Conservation (phyloP, 306 rosid species). For the Dalbergia cochinchinensis region DNA sequence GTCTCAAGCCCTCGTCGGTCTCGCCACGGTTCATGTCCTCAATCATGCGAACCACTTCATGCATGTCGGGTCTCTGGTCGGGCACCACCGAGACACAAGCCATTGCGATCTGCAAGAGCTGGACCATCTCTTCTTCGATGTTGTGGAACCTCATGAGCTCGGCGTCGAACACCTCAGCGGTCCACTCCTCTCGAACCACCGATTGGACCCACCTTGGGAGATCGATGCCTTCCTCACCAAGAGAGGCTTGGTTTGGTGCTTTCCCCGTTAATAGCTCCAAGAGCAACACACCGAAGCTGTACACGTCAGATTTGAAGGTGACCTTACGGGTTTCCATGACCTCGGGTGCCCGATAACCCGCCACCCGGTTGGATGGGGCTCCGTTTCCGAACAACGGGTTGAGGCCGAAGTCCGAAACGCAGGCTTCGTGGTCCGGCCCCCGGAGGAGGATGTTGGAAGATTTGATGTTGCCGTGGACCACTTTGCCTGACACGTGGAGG, state of each 20-base stretch:
- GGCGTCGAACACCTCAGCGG: conserved; percentile 95
- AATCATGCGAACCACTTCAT: conserved; percentile 91
- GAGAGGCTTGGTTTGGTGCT: conserved; percentile 94
- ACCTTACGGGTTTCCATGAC: conserved; percentile 77
- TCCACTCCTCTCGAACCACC: conserved; percentile 97
- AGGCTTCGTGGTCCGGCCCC: conserved; percentile 65
- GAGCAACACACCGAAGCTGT: conserved; percentile 88
- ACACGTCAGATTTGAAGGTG: conserved; percentile 91
- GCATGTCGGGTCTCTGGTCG: conserved; percentile 89
- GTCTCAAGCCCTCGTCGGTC: conserved; percentile 87
- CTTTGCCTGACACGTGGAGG: conserved; percentile 86
- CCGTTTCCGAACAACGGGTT: conserved; percentile 74
- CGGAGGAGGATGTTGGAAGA: conserved; percentile 91
- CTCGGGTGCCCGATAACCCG: conserved; percentile 95
- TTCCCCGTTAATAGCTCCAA: conserved; percentile 93
- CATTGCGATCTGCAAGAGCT: conserved; percentile 91
- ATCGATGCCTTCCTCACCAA: conserved; percentile 93
- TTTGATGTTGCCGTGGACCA: conserved; percentile 91
- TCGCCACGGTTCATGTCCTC: conserved; percentile 87
- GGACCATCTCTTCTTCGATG: conserved; percentile 98
- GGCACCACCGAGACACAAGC: conserved; percentile 90
- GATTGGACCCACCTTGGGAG: conserved; percentile 99
- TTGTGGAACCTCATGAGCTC: conserved; percentile 93
- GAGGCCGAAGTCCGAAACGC: conserved; percentile 84
- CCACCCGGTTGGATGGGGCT: conserved; percentile 76